Evolutionary conservation across 345 rosid genomes (phyloP).

Genomic region (Dipteronia dyeriana): DNA sequence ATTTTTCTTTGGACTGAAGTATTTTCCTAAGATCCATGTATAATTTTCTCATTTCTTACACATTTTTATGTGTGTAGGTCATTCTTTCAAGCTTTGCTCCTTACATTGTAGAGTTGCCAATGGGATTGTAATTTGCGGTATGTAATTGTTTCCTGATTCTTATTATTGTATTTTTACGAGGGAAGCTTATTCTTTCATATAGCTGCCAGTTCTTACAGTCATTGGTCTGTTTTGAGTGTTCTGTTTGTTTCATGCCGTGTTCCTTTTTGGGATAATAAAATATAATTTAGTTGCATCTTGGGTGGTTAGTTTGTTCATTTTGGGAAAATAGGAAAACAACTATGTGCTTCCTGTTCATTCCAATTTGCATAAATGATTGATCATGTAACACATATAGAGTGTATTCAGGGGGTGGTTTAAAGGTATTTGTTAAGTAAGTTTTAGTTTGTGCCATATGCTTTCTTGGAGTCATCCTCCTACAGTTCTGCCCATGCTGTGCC

Average conservation of each 20-base stretch:
- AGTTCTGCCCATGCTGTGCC: neutral
- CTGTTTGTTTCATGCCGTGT: neutral
- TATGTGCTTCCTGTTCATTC: neutral
- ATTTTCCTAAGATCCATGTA: neutral
- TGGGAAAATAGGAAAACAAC: neutral
- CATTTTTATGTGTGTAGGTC: conserved; percentile 17
- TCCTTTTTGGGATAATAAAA: neutral
- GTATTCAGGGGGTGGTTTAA: neutral
- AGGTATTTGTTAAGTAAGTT: neutral
- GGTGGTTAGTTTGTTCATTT: neutral
- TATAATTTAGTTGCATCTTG: neutral
- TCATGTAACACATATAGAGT: neutral
- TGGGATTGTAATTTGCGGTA: conserved; percentile 9
- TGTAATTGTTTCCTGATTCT: conserved; percentile 12
- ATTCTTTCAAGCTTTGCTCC: conserved; percentile 12
- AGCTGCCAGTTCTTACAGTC: neutral
- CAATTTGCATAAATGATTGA: neutral
- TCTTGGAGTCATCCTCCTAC: neutral
- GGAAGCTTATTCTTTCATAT: neutral
- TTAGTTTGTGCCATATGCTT: neutral
- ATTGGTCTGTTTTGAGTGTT: neutral
- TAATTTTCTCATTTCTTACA: neutral
- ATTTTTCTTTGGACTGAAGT: conserved; percentile 5
- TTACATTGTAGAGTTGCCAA: neutral
- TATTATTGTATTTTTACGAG: neutral